These are phyloP conservation scores for Dissophora ornata DNA, from an alignment of 192 early-diverging fungal genomes.

Conservation along the genomic window DNA sequence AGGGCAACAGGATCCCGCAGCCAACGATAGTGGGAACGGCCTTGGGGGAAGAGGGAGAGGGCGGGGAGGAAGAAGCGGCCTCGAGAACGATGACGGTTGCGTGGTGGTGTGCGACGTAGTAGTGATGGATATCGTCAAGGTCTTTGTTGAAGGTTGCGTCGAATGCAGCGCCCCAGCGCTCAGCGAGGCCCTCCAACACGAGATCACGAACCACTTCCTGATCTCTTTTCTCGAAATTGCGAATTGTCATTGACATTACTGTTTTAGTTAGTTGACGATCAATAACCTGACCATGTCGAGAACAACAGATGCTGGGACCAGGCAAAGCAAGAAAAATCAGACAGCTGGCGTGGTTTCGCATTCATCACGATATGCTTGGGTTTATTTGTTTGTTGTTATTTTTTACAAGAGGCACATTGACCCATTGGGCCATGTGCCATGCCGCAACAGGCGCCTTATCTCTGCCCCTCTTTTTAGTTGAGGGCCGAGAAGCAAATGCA, in stretches of 20 bases:
- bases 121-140: conserved; percentile 32
- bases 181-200: conserved; percentile 28
- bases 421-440: not conserved
- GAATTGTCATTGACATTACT: conserved; percentile 26
- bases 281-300: too few species aligned
- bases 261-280: too few species aligned
- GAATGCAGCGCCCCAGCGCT: conserved; percentile 38
- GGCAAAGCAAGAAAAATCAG: too few species aligned
- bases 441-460: not conserved
- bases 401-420: too few species aligned
- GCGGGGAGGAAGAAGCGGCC: not conserved
- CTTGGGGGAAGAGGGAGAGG: too few species aligned
- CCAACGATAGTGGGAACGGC: conserved; percentile 14
- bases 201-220: conserved; percentile 28
- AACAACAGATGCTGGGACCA: too few species aligned
- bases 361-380: too few species aligned
- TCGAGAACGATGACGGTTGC: conserved; percentile 35
- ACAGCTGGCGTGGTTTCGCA: too few species aligned
- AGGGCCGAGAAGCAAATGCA: conserved; percentile 12
- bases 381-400: too few species aligned
- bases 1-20: conserved; percentile 40
- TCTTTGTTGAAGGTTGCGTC: conserved; percentile 39
- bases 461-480: not conserved
- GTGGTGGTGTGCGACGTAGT: conserved; percentile 23
- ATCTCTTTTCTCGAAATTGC: conserved; percentile 33